Conservation (phyloP, 495 filamentous ascomycete genomes). For the Cercophora scortea region DNA sequence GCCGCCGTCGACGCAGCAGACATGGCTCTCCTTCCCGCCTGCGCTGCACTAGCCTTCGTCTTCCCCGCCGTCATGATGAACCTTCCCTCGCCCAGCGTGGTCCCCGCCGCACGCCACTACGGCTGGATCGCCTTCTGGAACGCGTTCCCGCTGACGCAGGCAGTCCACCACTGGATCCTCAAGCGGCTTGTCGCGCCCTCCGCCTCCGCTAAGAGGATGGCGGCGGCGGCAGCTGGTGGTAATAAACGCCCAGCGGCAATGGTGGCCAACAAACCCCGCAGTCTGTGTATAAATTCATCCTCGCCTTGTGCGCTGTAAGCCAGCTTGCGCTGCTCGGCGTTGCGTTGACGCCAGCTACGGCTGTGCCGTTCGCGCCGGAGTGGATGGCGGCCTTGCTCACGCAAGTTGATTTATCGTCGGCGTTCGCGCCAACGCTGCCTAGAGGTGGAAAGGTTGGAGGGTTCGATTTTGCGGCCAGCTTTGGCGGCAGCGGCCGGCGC, state of each 20-base stretch:
- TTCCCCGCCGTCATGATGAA: slow-evolving; percentile 44
- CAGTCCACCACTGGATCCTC: slow-evolving; percentile 26
- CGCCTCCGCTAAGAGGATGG: too few species aligned
- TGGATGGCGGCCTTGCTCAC: neutral
- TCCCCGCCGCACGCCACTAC: slow-evolving; percentile 46
- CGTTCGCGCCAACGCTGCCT: slow-evolving; percentile 19
- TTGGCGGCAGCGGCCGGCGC: slow-evolving; percentile 18
- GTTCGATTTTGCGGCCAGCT: neutral
- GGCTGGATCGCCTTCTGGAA: slow-evolving; percentile 53
- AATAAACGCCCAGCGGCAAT: neutral
- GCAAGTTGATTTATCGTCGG: slow-evolving; percentile 25
- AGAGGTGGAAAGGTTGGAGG: slow-evolving; percentile 7
- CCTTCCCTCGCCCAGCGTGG: slow-evolving; percentile 39
- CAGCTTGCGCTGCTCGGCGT: slow-evolving; percentile 35
- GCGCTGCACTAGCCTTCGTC: slow-evolving; percentile 42
- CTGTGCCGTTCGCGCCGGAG: slow-evolving; percentile 28
- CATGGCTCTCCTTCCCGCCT: slow-evolving; percentile 37
- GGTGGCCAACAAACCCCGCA: slow-evolving; percentile 9
- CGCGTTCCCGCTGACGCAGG: slow-evolving; percentile 46
- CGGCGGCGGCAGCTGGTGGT: too few species aligned
- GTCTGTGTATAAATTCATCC: slow-evolving; percentile 45
- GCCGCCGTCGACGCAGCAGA: slow-evolving; percentile 33
- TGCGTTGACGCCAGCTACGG: slow-evolving; percentile 37
- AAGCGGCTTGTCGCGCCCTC: slow-evolving; percentile 15
- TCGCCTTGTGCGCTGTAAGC: slow-evolving; percentile 37